Conservation (phyloP, 1,139 yeast species). For the Pichia sp. region DNA sequence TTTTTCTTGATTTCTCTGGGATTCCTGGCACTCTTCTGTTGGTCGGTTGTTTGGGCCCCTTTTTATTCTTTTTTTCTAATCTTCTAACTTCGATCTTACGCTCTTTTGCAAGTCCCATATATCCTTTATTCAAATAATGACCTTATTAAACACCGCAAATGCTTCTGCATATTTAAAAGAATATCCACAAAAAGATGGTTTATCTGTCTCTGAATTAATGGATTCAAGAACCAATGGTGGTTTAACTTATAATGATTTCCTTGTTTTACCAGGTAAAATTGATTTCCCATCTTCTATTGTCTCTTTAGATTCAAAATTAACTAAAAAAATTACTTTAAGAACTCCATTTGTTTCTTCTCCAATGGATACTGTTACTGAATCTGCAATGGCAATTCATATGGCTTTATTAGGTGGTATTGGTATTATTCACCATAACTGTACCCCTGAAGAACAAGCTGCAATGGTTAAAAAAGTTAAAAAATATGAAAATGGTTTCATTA, state of each 20-base stretch:
- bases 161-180: constrained; percentile 64
- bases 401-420: constrained; percentile 99
- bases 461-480: constrained; percentile 97
- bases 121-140: constrained; percentile 1
- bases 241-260: constrained; percentile 92
- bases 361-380: constrained; percentile 98
- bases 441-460: constrained; percentile 95
- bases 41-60: constrained; percentile 4
- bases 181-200: constrained; percentile 75
- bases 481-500: constrained; percentile 95
- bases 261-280: constrained; percentile 92
- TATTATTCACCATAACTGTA: constrained; percentile 94
- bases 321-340: constrained; percentile 85
- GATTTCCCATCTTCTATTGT: constrained; percentile 79
- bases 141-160: constrained; percentile 44
- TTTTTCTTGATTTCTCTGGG: constrained; percentile 1
- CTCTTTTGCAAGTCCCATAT: background rate
- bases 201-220: constrained; percentile 76
- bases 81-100: too few relatives aligned
- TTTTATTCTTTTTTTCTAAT: too few relatives aligned
- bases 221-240: constrained; percentile 92
- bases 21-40: constrained; percentile 21
- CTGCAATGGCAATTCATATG: constrained; percentile 97
- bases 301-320: constrained; percentile 72
- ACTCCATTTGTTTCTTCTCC: constrained; percentile 97